Conservation (phyloP, 345 rosid genomes). For the Corchorus olitorius region DNA sequence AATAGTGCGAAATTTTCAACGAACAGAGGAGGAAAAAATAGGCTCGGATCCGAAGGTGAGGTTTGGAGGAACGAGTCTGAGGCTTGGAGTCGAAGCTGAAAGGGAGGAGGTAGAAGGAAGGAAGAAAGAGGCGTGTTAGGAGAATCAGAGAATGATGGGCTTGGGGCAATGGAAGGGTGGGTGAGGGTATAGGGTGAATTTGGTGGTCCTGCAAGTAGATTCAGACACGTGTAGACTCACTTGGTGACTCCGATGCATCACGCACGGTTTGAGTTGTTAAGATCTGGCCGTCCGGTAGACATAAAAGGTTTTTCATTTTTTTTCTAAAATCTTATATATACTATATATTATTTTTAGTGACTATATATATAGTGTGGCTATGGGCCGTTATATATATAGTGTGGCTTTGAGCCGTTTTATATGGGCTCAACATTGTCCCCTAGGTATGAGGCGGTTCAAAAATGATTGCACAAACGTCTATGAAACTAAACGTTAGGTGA, state of each 20-base stretch:
- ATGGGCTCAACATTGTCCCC: no score
- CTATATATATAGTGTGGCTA: no score
- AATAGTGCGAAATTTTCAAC: constrained; percentile 60
- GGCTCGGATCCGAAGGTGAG: constrained; percentile 34
- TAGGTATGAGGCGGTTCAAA: no score
- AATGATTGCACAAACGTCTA: no score
- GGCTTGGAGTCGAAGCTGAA: constrained; percentile 39
- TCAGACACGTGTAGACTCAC: constrained; percentile 9
- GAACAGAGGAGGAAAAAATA: constrained; percentile 48
- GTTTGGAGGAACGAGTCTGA: constrained; percentile 7
- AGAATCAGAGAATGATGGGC: not conserved
- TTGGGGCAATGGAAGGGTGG: constrained; percentile 10
- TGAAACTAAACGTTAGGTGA: no score
- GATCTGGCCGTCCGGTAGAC: not conserved
- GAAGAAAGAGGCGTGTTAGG: not conserved
- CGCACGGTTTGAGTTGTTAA: not conserved
- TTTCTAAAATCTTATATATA: not conserved
- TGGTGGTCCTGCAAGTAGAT: constrained; percentile 15
- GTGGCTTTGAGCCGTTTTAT: no score
- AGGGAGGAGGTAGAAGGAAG: not conserved
- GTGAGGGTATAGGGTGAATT: constrained; percentile 23
- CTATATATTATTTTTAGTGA: no score
- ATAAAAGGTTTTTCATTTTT: not conserved
- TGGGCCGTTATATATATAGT: no score
- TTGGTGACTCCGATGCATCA: constrained; percentile 13